Conservation (phyloP, 768 basidiomycete species). For the Filobasidium floriforme region DNA sequence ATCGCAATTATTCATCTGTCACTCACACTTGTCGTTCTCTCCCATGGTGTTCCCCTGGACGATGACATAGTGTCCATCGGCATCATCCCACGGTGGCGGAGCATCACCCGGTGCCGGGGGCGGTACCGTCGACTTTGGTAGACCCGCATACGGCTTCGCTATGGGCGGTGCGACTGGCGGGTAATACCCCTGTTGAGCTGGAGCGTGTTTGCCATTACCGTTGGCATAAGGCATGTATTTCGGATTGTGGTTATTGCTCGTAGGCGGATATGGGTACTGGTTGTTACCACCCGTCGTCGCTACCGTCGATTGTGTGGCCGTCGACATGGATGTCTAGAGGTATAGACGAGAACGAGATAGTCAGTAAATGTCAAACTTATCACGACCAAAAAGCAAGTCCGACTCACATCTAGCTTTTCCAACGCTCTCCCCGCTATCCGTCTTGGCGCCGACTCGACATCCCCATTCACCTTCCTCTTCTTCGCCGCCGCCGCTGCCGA, state of each 20-base stretch:
- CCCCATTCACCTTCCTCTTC: background rate
- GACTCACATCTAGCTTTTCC: background rate
- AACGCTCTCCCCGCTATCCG: background rate
- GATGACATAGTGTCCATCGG: constrained; percentile 98
- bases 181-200: constrained; percentile 12
- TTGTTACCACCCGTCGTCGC: constrained; percentile 8
- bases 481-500: background rate
- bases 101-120: constrained; percentile 8
- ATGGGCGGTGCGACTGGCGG: background rate
- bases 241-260: background rate
- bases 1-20: too few relatives aligned
- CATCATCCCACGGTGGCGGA: constrained; percentile 77
- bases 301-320: constrained; percentile 20
- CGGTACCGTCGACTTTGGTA: constrained; percentile 5
- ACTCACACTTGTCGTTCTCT: constrained; percentile 60
- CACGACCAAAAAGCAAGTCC: background rate
- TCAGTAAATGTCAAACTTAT: background rate
- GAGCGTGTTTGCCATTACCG: constrained; percentile 2
- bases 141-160: constrained; percentile 7
- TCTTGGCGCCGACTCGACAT: background rate
- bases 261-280: background rate
- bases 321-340: constrained; percentile 9
- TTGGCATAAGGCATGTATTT: constrained; percentile 8
- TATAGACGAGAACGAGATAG: background rate
- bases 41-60: constrained; percentile 81